Conservation (phyloP, 2,329 filamentous ascomycete species). For the Clarireedia homoeocarpa region DNA sequence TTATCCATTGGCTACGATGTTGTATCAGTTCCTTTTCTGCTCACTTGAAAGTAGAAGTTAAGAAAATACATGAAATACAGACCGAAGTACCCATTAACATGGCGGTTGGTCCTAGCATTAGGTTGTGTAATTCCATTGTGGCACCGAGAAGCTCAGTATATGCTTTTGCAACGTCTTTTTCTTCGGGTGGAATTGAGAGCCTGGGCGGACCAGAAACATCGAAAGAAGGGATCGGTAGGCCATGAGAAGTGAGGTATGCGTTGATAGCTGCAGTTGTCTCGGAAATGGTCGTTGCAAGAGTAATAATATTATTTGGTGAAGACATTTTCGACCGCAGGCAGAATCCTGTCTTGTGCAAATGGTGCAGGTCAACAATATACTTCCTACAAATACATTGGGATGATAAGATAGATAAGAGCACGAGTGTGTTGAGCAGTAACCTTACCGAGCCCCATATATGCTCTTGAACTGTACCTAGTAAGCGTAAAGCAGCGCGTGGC, state of each 20-base stretch:
- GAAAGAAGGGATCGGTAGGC: not conserved
- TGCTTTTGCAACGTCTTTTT: not conserved
- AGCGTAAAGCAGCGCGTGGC: too few relatives aligned
- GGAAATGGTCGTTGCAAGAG: not conserved
- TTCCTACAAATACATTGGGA: too few relatives aligned
- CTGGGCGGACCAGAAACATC: not conserved
- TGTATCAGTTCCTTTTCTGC: not conserved
- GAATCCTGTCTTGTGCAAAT: too few relatives aligned
- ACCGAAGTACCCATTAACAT: not conserved
- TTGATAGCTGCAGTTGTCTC: not conserved
- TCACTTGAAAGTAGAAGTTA: not conserved
- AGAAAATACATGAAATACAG: not conserved
- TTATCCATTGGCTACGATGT: not conserved
- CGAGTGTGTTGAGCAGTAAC: too few relatives aligned
- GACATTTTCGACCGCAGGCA: not conserved
- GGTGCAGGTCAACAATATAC: too few relatives aligned
- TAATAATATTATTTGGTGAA: not conserved
- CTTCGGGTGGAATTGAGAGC: not conserved
- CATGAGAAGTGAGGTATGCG: not conserved
- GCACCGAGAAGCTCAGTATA: not conserved
- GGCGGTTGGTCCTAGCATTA: conserved; percentile 1
- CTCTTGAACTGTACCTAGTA: too few relatives aligned
- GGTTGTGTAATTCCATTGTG: conserved; percentile 1
- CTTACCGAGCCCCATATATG: too few relatives aligned
- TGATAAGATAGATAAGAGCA: too few relatives aligned